Percentiles rank a stretch among this genome's conserved stretches.
Conservation (phyloP, 2,329 filamentous ascomycete species). For the Didymellaceae sp. region DNA sequence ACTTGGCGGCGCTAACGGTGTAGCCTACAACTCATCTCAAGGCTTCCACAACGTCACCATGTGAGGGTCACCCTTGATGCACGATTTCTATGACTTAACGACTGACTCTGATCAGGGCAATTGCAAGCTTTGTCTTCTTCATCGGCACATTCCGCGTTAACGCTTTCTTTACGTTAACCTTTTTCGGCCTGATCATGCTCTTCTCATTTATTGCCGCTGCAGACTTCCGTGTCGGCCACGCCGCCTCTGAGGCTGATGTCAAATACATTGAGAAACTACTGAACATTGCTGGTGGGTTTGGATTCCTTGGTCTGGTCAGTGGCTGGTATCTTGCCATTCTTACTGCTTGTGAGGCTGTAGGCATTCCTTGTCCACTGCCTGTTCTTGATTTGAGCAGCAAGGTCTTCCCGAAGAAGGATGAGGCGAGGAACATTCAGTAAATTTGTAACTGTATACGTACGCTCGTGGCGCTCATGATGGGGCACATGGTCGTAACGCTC, state of each 20-base stretch:
- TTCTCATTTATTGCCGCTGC: constrained; percentile 30
- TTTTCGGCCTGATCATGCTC: constrained; percentile 28
- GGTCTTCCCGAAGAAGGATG: constrained; percentile 22
- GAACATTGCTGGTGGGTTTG: constrained; percentile 23
- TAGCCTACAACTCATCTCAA: constrained; percentile 29
- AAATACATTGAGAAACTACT: constrained; percentile 23
- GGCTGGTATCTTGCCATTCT: constrained; percentile 30
- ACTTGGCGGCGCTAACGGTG: constrained; percentile 25
- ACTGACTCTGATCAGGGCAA: constrained; percentile 17
- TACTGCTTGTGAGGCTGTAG: constrained; percentile 27
- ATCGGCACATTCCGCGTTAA: constrained; percentile 29
- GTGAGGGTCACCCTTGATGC: constrained; percentile 8
- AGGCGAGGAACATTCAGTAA: background rate
- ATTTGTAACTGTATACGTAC: background rate
- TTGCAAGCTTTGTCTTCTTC: constrained; percentile 27
- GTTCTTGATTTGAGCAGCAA: constrained; percentile 28
- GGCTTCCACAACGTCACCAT: constrained; percentile 32
- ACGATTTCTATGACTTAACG: background rate
- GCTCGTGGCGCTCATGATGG: no score
- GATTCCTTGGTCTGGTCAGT: constrained; percentile 23
- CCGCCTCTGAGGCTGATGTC: constrained; percentile 22
- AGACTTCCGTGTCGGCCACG: constrained; percentile 20
- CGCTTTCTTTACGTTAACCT: constrained; percentile 23
- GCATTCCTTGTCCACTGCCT: constrained; percentile 29
- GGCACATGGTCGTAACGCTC: no score